Percentiles rank a stretch among this genome's conserved stretches.
Conservation (phyloP, 306 rosid species). For the Citrullus colocynthis region DNA sequence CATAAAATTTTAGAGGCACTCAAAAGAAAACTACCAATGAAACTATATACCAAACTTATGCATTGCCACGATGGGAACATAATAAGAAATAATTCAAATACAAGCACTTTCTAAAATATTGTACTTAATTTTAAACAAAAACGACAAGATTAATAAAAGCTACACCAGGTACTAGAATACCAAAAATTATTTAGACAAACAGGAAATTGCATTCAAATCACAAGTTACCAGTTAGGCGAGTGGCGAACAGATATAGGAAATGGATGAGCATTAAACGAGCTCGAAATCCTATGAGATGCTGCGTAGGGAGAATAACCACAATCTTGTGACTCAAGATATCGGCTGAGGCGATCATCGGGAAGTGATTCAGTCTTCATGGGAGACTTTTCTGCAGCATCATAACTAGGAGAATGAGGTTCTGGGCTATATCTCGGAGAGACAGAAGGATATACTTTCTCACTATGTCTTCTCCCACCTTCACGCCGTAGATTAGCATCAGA, state of each 20-base stretch:
- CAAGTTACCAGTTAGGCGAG: conserved; percentile 48
- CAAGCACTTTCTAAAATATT: neutral
- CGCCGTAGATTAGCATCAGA: conserved; percentile 20
- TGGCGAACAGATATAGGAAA: conserved; percentile 37
- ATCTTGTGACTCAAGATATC: conserved; percentile 32
- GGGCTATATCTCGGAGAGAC: conserved; percentile 67
- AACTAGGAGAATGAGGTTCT: conserved; percentile 58
- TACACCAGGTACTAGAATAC: neutral
- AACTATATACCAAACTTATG: neutral
- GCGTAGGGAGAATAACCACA: conserved; percentile 36
- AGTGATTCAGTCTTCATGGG: conserved; percentile 23
- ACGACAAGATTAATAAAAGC: neutral
- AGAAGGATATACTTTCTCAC: conserved; percentile 78
- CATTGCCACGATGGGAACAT: neutral
- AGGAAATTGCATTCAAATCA: neutral
- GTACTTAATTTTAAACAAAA: neutral
- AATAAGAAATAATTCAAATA: neutral
- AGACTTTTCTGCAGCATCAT: conserved; percentile 39
- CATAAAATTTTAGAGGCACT: neutral
- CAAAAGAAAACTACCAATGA: neutral
- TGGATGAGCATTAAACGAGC: conserved; percentile 38
- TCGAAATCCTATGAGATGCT: conserved; percentile 25
- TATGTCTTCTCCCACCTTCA: conserved; percentile 34
- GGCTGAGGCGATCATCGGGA: conserved; percentile 37
- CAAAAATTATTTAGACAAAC: neutral